Conservation (phyloP, 768 basidiomycete species). For the Hericium rajendrae region DNA sequence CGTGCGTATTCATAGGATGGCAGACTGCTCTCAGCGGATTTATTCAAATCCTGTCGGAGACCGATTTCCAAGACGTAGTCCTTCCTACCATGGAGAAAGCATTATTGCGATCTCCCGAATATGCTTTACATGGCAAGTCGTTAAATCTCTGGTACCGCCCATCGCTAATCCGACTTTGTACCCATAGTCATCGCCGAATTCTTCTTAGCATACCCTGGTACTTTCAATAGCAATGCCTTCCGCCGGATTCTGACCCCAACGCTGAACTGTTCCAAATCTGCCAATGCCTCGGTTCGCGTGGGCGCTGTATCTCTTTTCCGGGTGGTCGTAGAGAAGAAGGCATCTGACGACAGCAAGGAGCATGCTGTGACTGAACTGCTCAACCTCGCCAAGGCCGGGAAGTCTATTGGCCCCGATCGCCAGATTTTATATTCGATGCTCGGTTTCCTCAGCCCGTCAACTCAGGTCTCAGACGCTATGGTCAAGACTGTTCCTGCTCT, state of each 20-base stretch:
- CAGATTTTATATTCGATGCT: conserved; percentile 79
- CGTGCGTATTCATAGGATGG: conserved; percentile 5
- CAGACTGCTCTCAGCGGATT: conserved; percentile 55
- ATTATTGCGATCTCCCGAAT: conserved; percentile 73
- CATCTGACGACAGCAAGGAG: conserved; percentile 29
- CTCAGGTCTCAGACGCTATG: conserved; percentile 36
- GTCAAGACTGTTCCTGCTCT: conserved; percentile 34
- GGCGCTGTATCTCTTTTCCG: conserved; percentile 51
- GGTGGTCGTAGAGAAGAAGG: conserved; percentile 27
- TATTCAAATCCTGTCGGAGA: conserved; percentile 39
- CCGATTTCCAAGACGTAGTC: conserved; percentile 43
- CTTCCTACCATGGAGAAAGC: conserved; percentile 75
- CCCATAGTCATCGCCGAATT: conserved; percentile 46
- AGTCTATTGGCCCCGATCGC: conserved; percentile 83
- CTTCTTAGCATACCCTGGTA: conserved; percentile 41
- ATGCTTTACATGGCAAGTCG: conserved; percentile 50
- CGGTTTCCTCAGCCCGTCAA: conserved; percentile 37
- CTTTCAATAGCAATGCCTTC: conserved; percentile 39
- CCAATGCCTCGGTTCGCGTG: conserved; percentile 48
- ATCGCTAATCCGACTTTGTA: conserved; percentile 1
- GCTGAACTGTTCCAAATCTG: conserved; percentile 67
- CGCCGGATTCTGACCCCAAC: conserved; percentile 46
- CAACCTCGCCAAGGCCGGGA: conserved; percentile 69
- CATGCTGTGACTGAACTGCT: conserved; percentile 56
- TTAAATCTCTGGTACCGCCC: not conserved